phyloP scores from a whole-genome alignment of 169 alveolate species.

The Sarcocystis neurona region DNA sequence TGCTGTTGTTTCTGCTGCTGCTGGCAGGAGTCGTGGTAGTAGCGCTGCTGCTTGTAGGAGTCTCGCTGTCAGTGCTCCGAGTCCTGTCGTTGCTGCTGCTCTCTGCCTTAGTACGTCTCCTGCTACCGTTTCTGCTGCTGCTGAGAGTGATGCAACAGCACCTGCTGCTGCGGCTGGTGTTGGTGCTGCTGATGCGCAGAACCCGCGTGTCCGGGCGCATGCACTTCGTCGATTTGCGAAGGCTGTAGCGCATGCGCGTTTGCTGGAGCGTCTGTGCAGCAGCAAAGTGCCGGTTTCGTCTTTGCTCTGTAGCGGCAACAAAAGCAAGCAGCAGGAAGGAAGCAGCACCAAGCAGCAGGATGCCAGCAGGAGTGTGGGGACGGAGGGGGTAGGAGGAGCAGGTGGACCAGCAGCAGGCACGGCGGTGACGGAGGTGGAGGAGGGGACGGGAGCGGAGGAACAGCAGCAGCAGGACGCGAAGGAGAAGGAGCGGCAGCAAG shows the following conservation, averaged over 20 bases:
- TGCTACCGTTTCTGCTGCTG: neutral
- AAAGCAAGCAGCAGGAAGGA: too few relatives aligned
- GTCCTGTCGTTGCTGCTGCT: neutral
- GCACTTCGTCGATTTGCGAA: slow-evolving; percentile 30
- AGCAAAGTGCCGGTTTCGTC: neutral
- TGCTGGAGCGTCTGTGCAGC: slow-evolving; percentile 26
- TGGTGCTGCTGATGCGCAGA: neutral
- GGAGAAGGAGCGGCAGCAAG: neutral
- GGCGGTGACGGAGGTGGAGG: neutral
- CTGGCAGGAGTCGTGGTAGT: neutral
- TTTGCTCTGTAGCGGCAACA: neutral
- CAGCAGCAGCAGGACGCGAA: neutral
- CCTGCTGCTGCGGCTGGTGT: neutral
- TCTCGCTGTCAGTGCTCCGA: too few relatives aligned
- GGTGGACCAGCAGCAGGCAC: neutral
- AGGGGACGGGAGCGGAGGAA: neutral
- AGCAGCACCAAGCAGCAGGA: too few relatives aligned
- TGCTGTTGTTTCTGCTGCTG: neutral
- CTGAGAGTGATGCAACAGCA: neutral
- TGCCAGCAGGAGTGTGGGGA: too few relatives aligned
- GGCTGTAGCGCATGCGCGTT: slow-evolving; percentile 16
- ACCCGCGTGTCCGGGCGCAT: slow-evolving; percentile 17
- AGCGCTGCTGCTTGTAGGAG: neutral
- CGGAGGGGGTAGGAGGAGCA: neutral
- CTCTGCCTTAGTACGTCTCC: neutral